These are phyloP conservation scores for Luffa acutangula DNA, from an alignment of 306 rosid species.

Conservation along the genomic window DNA sequence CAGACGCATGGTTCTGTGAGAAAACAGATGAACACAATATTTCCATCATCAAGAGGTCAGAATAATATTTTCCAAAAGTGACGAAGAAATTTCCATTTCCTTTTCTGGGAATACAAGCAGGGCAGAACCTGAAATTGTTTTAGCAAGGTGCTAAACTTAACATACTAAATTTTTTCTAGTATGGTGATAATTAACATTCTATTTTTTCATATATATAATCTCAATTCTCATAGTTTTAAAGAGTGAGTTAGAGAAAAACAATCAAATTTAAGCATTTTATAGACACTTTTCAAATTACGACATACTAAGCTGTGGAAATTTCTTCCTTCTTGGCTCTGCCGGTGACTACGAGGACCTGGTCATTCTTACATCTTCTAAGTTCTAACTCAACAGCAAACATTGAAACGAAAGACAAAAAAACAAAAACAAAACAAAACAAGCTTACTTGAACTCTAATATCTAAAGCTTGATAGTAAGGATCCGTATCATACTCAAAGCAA, in stretches of 20 bases:
- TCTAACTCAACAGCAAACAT: background rate
- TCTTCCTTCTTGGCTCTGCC: background rate
- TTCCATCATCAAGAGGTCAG: background rate
- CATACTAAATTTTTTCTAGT: background rate
- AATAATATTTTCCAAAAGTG: background rate
- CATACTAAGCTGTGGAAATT: background rate
- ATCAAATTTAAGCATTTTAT: background rate
- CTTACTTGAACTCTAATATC: constrained; percentile 59
- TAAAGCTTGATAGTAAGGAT: constrained; percentile 77
- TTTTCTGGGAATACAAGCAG: background rate
- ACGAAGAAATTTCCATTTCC: background rate
- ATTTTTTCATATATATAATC: background rate
- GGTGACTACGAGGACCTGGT: background rate
- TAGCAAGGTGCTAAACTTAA: background rate
- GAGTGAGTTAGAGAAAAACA: background rate
- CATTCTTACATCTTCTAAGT: background rate
- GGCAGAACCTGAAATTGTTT: background rate
- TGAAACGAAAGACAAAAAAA: background rate
- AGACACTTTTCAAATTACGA: background rate
- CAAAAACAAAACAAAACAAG: background rate
- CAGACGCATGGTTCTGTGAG: constrained; percentile 43
- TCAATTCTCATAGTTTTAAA: background rate
- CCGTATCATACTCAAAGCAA: constrained; percentile 86
- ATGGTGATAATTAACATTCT: background rate
- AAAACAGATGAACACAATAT: background rate